phyloP scores from a whole-genome alignment of 768 basidiomycete genomes.

The Leccinum disarticulatum region DNA sequence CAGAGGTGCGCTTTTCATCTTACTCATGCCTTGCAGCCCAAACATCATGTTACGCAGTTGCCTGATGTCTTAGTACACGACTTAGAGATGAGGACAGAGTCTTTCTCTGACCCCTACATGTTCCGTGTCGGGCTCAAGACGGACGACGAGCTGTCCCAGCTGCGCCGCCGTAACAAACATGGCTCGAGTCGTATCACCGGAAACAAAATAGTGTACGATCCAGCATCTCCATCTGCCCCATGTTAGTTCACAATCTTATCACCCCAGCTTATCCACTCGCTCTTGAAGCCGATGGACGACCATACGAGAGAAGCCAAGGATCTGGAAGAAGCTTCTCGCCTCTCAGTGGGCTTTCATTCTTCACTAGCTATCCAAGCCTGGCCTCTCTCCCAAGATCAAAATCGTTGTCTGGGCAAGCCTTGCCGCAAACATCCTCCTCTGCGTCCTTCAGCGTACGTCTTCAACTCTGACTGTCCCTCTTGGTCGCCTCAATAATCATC shows the following conservation, averaged over 20 bases:
- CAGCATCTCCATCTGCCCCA: slow-evolving; percentile 1
- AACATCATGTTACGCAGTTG: neutral
- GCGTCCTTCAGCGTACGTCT: slow-evolving; percentile 61
- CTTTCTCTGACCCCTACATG: slow-evolving; percentile 61
- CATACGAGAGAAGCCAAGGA: slow-evolving; percentile 80
- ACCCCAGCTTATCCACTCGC: slow-evolving; percentile 75
- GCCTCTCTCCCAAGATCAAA: slow-evolving; percentile 56
- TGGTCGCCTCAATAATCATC: neutral
- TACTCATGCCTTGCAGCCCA: neutral
- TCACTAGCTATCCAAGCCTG: neutral
- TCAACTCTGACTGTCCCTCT: neutral
- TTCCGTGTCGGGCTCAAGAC: slow-evolving; percentile 61
- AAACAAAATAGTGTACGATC: slow-evolving; percentile 68
- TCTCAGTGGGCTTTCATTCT: slow-evolving; percentile 50
- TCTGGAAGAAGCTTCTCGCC: slow-evolving; percentile 62
- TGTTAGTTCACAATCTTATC: neutral
- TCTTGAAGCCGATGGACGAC: slow-evolving; percentile 89
- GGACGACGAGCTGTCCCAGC: slow-evolving; percentile 58
- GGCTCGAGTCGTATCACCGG: slow-evolving; percentile 68
- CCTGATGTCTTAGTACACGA: slow-evolving; percentile 12
- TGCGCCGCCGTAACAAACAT: slow-evolving; percentile 55
- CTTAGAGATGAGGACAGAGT: slow-evolving; percentile 42
- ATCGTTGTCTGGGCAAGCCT: slow-evolving; percentile 87
- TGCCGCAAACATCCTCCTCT: slow-evolving; percentile 70
- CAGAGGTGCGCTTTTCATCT: slow-evolving; percentile 10